Conservation (phyloP, 805 yeast species). For the Diddensiella transvaalensis region DNA sequence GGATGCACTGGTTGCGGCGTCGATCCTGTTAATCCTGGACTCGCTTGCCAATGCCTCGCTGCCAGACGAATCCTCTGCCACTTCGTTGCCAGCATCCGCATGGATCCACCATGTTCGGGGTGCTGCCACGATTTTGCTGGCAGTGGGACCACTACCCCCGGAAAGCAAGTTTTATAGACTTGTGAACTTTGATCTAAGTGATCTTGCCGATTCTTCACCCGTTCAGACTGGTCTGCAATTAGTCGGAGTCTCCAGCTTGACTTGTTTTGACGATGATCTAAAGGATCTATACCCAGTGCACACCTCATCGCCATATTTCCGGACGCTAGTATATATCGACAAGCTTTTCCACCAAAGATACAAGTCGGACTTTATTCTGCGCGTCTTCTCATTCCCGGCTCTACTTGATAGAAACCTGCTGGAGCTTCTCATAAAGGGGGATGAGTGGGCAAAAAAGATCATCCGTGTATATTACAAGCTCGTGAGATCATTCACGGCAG, state of each 20-base stretch:
- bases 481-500: conserved; percentile 75
- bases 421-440: conserved; percentile 77
- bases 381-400: conserved; percentile 93
- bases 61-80: conserved; percentile 45
- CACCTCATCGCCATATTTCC: conserved; percentile 75
- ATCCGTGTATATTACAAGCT: conserved; percentile 85
- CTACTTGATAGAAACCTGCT: conserved; percentile 76
- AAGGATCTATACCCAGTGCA: conserved; percentile 84
- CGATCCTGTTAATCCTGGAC: conserved; percentile 85
- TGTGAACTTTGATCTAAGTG: conserved; percentile 85
- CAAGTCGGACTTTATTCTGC: conserved; percentile 77
- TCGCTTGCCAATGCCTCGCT: conserved; percentile 76
- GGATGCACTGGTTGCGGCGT: conserved; percentile 91
- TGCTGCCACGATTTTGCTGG: conserved; percentile 91
- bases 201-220: conserved; percentile 60
- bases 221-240: conserved; percentile 14
- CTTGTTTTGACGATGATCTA: conserved; percentile 81
- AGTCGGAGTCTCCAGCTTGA: conserved; percentile 29
- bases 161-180: conserved; percentile 62
- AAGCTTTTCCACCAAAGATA: conserved; percentile 72
- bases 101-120: conserved; percentile 98
- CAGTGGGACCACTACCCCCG: conserved; percentile 88
- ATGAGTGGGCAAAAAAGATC: conserved; percentile 81
- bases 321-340: conserved; percentile 82
- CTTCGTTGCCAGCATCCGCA: conserved; percentile 81